Base-by-base conservation (phyloP, 129 eudicot genomes). In the Centella asiatica region DNA sequence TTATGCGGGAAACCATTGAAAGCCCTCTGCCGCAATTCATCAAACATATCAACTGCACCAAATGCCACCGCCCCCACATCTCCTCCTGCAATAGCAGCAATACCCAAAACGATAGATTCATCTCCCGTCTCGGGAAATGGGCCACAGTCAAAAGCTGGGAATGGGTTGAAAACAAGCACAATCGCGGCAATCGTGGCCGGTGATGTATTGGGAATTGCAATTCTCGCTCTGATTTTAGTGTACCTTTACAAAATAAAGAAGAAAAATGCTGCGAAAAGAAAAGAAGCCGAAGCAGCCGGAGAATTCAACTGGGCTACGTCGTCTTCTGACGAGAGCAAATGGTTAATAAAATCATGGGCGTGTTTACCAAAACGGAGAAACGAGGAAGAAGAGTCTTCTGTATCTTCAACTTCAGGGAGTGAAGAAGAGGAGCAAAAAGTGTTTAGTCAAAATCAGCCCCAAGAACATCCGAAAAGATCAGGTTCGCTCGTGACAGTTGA, bases 1-100 rank as follows among this genome's bases (percentile, higher is more conserved):
- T 67, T 93, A 25, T 93, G 99, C 53, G 99, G 99, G 11, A 64
- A 65, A 22, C 99, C 99, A 31, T 67, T 81, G 48, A 44, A 53
- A 17, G 80, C 34, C 11, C 68, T 72, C 1, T 93, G 99, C 34
- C 29, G 69, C 14, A 82, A 78, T 50, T 84, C 92, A 11, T 87
- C 90, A 2, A 62, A 75, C 9, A 72, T 57, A 20, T 76, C 95
- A 1, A 40, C 73, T 6, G 64, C 68, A 1, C 83, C 99, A 5
- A 77, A 76, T 36, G 78, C 60, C 58, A 64, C 95, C 3, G 68
- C 67, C 2, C 71, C 84, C 0, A 82, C 74, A 13, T 88, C 98
- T 5, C 84, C 98, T 0, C 99, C 99, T 11, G 99, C 99, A 17
- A 79, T 93, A 1, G 99, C 99, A 48, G 99, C 92, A 49, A 93